Conservation (phyloP, 202 grass and related monocot genomes). For the Zizania palustris region DNA sequence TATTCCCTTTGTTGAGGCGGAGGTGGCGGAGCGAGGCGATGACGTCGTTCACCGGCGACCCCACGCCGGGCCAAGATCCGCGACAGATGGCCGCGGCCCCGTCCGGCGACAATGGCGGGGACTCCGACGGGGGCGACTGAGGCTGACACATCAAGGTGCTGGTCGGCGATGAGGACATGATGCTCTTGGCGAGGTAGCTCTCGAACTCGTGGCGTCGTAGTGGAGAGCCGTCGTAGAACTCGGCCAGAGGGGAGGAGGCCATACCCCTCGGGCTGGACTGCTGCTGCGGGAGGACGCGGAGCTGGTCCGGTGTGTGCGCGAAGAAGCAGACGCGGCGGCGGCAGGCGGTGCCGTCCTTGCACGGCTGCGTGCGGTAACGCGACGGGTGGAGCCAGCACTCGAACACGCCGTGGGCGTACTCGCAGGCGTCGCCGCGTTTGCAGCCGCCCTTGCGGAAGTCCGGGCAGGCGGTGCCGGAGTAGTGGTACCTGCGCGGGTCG, state of each 20-base stretch:
- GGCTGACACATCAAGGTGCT: conserved; percentile 68
- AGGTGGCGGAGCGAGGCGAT: conserved; percentile 57
- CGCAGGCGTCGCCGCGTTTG: conserved; percentile 86
- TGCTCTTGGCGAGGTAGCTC: conserved; percentile 53
- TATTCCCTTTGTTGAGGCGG: conserved; percentile 56
- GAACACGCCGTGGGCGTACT: conserved; percentile 92
- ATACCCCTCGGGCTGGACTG: conserved; percentile 42
- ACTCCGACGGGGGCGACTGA: conserved; percentile 62
- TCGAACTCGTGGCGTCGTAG: conserved; percentile 66
- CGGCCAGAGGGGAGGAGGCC: neutral
- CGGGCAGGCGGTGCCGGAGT: conserved; percentile 82
- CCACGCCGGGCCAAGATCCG: conserved; percentile 44
- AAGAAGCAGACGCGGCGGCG: conserved; percentile 99
- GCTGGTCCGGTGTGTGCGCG: conserved; percentile 80
- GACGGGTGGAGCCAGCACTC: conserved; percentile 98
- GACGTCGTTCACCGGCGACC: conserved; percentile 59
- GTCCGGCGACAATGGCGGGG: conserved; percentile 76
- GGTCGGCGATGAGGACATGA: conserved; percentile 65
- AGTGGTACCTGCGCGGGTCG: conserved; percentile 83
- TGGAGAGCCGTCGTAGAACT: conserved; percentile 88
- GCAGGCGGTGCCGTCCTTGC: conserved; percentile 91
- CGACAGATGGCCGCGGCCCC: conserved; percentile 37
- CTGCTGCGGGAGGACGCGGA: conserved; percentile 64
- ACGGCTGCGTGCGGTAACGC: conserved; percentile 89
- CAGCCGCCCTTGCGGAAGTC: conserved; percentile 92